Evolutionary conservation across 192 early-diverging fungal species (phyloP), one percentile per base, ranked within the genome.

Genomic region (Chytriomyces sp.): DNA sequence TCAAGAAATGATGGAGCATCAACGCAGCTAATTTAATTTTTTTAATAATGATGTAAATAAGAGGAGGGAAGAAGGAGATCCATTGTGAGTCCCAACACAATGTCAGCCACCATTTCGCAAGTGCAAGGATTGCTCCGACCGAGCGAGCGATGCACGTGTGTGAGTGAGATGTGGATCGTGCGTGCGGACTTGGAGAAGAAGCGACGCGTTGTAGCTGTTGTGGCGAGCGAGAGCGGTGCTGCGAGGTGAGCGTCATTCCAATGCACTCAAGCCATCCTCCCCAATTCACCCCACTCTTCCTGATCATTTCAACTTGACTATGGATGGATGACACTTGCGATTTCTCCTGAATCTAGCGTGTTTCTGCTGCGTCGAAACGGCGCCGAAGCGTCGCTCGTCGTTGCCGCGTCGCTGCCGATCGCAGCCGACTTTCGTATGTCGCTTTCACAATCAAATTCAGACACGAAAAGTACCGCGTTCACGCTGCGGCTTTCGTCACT

Each of bases 131-230:
- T 44, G 14, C 39, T 64, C 19, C 38, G 61, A 19, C 61, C 61
- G 4, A 12, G 10, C 26, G 61, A 64, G 28, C 6, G 38, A 5
- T 37, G 39, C 17, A 10, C 40, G 14, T 14, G 19, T 19, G 61
- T 26, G 19, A 10, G 19, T 14, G 61, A 64, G 26, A 40, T 41
- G 61, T 64, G 36, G 28, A 30, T 4, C 14, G 40, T 64, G n/a
- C 61, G 61, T 28, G 31, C 31, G 0, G 19, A 30, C 26, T 28
- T 5, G 10, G 61, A 44, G 17, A 30, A 37, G 38, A 39, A 41
- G 39, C 40, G 61, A 2, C 61, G 61, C 5, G 39, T 64, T 5
- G 61, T 28, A 19, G 61, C 61, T 6, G 40, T 64, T 39, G 61
- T 41, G 6, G n/a, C 4, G 32, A 41, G 22, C 17, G 36, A n/a